A percentile compares a stretch with the other conserved stretches of the same genome.
Conservation (phyloP, 163 green algal genomes). For the Volvox carteri region DNA sequence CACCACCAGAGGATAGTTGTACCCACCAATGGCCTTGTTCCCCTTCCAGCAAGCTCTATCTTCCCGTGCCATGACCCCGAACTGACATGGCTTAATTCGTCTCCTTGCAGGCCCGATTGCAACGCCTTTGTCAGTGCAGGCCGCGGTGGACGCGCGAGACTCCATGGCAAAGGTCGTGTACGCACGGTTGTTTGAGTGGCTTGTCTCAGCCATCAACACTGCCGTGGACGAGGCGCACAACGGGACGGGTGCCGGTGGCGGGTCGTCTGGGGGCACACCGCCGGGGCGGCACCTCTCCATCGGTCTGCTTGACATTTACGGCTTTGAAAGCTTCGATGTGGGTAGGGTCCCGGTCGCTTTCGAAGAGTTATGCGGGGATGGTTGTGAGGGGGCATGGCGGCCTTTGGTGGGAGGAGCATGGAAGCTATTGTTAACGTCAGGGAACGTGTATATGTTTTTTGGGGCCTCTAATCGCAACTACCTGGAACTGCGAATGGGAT, state of each 20-base stretch:
- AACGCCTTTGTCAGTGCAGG: slow-evolving; percentile 84
- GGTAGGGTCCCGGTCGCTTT: too few species aligned
- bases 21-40: too few species aligned
- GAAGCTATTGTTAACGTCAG: too few species aligned
- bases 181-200: slow-evolving; percentile 93
- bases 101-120: slow-evolving; percentile 80
- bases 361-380: too few species aligned
- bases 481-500: too few species aligned
- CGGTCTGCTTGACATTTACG: slow-evolving; percentile 98
- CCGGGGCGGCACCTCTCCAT: slow-evolving; percentile 64
- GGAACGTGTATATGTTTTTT: too few species aligned
- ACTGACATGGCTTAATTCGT: neutral
- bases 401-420: too few species aligned
- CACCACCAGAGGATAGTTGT: too few species aligned
- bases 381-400: too few species aligned
- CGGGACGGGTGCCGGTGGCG: neutral
- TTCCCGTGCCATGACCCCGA: too few species aligned
- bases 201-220: slow-evolving; percentile 92
- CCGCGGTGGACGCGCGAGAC: slow-evolving; percentile 90
- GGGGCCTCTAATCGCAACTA: too few species aligned
- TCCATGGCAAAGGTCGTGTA: slow-evolving; percentile 89
- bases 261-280: neutral
- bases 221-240: slow-evolving; percentile 71
- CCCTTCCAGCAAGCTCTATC: too few species aligned
- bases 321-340: slow-evolving; percentile 76